Evolutionary conservation across 1,139 yeast species (phyloP), one percentile per base, ranked within the genome.

Genomic region (Yamadazyma blattariae): DNA sequence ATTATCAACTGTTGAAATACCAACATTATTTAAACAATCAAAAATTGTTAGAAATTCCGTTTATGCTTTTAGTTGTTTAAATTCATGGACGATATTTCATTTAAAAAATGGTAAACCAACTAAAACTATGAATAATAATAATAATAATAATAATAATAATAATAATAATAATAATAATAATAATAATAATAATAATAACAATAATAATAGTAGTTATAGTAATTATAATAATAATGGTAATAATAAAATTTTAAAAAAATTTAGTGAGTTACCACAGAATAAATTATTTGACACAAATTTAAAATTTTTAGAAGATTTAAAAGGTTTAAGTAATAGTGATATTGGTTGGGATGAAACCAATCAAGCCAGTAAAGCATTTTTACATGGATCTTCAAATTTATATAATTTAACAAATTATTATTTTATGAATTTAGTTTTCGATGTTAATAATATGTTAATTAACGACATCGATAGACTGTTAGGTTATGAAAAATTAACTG

Each of bases 371-470:
- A 14, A 14, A 14, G n/a, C 24, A 14, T 18, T 19, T 12, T 16
- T 16, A 7, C 2, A 24, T 30, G 21, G 29, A 3, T 12, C 9
- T 19, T 11, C 21, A 11, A 30, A 24, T 17, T 34, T 46, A n/a
- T 44, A 35, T 30, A 21, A 27, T n/a, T 31, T 45, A 30, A 59
- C 65, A 8, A 47, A 56, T 3, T 26, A 45, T 1, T 60, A 59
- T 41, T 62, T 63, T 35, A 33, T 49, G 23, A 36, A 50, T 5
- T 42, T 52, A 3, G 35, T 54, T 13, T 15, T 32, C 7, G 40
- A 36, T 14, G 34, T 37, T 1, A 37, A 36, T 16, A 27, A 29
- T 4, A 28, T 39, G n/a, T 22, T 47, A 5, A 13, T 30, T 12
- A 34, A 35, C 11, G 2, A 25, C 32, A 15, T 39, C 7, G 39